Evolutionary conservation across 495 filamentous ascomycete genomes (phyloP).

Genomic region (Neurospora sp.): DNA sequence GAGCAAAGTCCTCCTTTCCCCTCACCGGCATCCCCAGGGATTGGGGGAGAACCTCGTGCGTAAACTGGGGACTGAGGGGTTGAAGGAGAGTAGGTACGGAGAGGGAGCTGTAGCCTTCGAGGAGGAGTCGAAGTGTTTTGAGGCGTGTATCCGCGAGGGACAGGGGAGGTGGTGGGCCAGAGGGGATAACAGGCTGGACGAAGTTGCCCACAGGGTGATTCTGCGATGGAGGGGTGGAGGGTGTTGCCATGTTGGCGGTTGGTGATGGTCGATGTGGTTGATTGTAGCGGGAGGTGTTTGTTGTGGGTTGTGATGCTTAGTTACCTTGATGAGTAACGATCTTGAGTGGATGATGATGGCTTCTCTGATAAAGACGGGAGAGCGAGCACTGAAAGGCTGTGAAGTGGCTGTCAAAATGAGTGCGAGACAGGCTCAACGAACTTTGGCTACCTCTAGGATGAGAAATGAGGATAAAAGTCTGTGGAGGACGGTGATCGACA

Average conservation of each 20-base stretch:
- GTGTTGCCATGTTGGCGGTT: not conserved
- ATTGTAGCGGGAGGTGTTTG: not conserved
- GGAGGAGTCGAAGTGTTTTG: slow-evolving; percentile 20
- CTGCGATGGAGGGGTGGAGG: not conserved
- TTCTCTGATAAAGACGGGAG: not conserved
- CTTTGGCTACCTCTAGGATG: not conserved
- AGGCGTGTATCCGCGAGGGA: slow-evolving; percentile 1
- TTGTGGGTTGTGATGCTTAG: not conserved
- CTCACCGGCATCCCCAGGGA: slow-evolving; percentile 27
- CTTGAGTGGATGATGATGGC: not conserved
- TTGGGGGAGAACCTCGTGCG: slow-evolving; percentile 26
- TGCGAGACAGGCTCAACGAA: not conserved
- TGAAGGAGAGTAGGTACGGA: slow-evolving; percentile 21
- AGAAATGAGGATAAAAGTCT: not conserved
- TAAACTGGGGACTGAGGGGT: slow-evolving; percentile 21
- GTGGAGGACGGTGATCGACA: not conserved
- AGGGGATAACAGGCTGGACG: not conserved
- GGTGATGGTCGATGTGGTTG: not conserved
- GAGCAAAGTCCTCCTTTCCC: slow-evolving; percentile 21
- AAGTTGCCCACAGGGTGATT: not conserved
- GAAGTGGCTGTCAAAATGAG: not conserved
- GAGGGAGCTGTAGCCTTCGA: slow-evolving; percentile 28
- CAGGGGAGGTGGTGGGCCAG: not conserved
- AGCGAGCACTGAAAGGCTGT: not conserved
- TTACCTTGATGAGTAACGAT: not conserved